phyloP scores from a whole-genome alignment of 1,139 yeast genomes.

The Nadsonia starkeyi-henricii region DNA sequence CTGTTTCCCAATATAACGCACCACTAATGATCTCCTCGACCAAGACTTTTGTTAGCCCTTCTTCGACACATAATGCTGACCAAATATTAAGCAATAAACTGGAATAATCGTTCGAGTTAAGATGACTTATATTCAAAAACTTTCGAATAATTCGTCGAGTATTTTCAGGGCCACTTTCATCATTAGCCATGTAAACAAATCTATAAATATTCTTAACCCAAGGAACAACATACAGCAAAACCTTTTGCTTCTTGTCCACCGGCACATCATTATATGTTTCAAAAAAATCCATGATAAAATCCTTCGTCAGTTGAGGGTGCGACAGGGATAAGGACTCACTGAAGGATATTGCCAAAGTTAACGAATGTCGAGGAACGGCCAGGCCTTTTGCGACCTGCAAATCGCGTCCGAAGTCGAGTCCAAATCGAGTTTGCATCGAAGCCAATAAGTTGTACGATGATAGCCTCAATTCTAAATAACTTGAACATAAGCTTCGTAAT shows the following conservation, averaged over 20 bases:
- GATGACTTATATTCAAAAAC: constrained; percentile 44
- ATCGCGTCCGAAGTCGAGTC: constrained; percentile 46
- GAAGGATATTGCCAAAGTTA: constrained; percentile 47
- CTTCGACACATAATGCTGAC: constrained; percentile 52
- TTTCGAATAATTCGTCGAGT: constrained; percentile 50
- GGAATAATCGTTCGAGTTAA: constrained; percentile 28
- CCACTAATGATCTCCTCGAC: constrained; percentile 53
- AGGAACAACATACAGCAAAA: constrained; percentile 49
- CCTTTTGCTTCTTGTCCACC: constrained; percentile 27
- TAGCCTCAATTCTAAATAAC: constrained; percentile 43
- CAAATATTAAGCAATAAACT: constrained; percentile 52
- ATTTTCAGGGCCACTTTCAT: constrained; percentile 46
- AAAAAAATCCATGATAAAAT: constrained; percentile 49
- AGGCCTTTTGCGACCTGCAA: constrained; percentile 45
- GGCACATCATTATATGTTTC: constrained; percentile 35
- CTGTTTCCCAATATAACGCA: constrained; percentile 57
- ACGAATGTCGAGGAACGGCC: constrained; percentile 60
- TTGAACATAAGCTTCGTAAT: constrained; percentile 52
- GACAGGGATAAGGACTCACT: constrained; percentile 43
- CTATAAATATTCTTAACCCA: constrained; percentile 65
- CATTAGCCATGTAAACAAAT: constrained; percentile 32
- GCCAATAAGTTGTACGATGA: constrained; percentile 55
- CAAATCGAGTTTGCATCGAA: constrained; percentile 46
- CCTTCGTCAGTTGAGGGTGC: constrained; percentile 48
- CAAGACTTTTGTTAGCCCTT: constrained; percentile 41